Evolutionary conservation across 768 basidiomycete species (phyloP).

Genomic region (Nidularia pulvinata): DNA sequence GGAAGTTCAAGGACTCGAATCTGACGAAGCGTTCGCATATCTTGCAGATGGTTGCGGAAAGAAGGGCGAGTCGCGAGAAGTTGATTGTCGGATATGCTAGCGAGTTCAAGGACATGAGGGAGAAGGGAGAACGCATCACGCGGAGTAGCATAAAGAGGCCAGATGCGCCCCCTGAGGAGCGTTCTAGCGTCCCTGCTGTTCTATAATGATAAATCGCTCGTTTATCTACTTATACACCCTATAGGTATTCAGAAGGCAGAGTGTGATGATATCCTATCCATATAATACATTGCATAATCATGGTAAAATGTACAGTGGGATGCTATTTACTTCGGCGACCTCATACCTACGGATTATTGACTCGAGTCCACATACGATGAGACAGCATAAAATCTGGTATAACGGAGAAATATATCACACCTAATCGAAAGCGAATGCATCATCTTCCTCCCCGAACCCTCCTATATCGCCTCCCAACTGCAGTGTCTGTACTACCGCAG

Average conservation of each 20-base stretch:
- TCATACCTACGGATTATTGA: too few relatives aligned
- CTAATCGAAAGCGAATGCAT: background rate
- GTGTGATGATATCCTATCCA: too few relatives aligned
- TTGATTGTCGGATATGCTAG: constrained; percentile 30
- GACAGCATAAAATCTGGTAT: too few relatives aligned
- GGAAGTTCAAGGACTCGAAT: constrained; percentile 38
- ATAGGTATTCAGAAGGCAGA: too few relatives aligned
- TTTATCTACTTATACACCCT: background rate
- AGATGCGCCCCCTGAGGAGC: too few relatives aligned
- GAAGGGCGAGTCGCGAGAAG: constrained; percentile 35
- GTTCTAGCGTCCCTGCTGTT: background rate
- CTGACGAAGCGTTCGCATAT: constrained; percentile 46
- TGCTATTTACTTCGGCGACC: too few relatives aligned
- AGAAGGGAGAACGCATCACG: constrained; percentile 21
- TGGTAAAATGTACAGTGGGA: too few relatives aligned
- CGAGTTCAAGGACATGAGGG: constrained; percentile 31
- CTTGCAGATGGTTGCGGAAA: constrained; percentile 38
- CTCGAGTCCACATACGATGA: too few relatives aligned
- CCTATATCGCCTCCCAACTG: constrained; percentile 6
- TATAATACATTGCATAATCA: too few relatives aligned
- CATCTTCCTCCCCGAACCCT: background rate
- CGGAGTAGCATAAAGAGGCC: background rate
- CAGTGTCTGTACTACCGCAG: constrained; percentile 13
- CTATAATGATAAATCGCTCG: background rate
- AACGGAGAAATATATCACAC: background rate